Base-by-base conservation (phyloP, 768 basidiomycete genomes). In the Tubosaeta brunneosetosa region DNA sequence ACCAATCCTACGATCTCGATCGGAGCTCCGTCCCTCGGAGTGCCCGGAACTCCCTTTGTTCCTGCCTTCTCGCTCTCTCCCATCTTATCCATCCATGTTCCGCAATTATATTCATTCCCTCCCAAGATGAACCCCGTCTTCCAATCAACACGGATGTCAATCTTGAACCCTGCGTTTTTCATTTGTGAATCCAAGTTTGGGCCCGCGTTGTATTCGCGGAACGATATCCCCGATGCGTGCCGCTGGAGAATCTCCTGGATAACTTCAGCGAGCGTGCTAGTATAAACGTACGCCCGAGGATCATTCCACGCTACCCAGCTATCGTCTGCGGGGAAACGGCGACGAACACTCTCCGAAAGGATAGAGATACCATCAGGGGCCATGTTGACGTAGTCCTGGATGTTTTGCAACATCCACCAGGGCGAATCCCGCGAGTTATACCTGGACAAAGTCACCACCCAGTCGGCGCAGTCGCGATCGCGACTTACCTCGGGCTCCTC, bases 1-100 rank as follows among this genome's bases (percentile, higher is more conserved):
- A 94, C 68, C 49, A 99, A 70, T 7, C 97, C 97, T 3, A 86
- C 93, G 57, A 98, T 97, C 71, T 99, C 97, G 36, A 99, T 77
- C 0, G 97, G 94, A 0, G 95, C 90, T 9, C 97, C 97, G 64
- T 98, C 94, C 58, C 97, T 78, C 1, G 97, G 94, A 0, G 94
- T 95, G 10, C 92, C 97, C n/a, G 97, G 97, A 29, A 88, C 70
- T 27, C 97, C 97, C 70, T 94, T 97, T 49, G 88, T 97, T 1
- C 93, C 91, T 4, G 97, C 95, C 61, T 84, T 90, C 53, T 74
- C 76, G 3, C 90, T 93, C 65, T 95, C 93, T 41, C 97, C 97
- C 92, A 94, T 94, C 79, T 95, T 95, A 74, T 95, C 93, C 93
- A 93, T 93, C 93, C 93, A 95, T 1, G 93, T 94, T 11, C 93